Base-by-base conservation (phyloP, 2,329 filamentous ascomycete genomes). In the Diaporthe destruens region DNA sequence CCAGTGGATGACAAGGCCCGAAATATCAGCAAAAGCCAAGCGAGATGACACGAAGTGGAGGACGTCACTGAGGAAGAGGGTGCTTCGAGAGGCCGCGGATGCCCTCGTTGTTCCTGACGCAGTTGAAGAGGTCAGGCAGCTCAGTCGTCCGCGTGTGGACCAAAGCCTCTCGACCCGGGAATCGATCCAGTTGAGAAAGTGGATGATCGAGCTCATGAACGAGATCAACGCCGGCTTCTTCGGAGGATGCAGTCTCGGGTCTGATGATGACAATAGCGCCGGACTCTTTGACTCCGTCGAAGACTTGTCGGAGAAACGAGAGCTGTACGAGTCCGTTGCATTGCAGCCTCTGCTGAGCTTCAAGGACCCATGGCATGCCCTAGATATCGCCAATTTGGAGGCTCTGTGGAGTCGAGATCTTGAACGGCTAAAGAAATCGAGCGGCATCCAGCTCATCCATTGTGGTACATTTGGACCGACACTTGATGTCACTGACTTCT, bases 11-110 rank as follows among this genome's bases (percentile, higher is more conserved):
- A 29, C 20, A 32, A 61, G 36, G 36, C 32, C 49, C 20, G 54
- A 51, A 32, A n/a, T 7, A 18, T 20, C 16, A 8, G 16, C n/a
- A 18, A 49, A 71, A 81, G 80, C 69, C 81, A 78, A 34, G 16
- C 69, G 72, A 59, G 34, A 44, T 25, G 72, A 56, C 14, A 51
- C 44, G 9, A 44, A 49, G 51, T 55, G 66, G 34, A 51, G n/a
- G 32, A 66, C 32, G 9, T 67, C 57, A 18, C 36, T 74, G n/a
- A 49, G 72, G 8, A 65, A 51, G 20, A 74, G 39, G 49, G 44
- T 49, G 8, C 16, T 75, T 32, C 74, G 63, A 59, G 56, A 71
- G n/a, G 47, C 25, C 29, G 65, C 67, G 49, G 23, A 68, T 36
- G 69, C 61, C 14, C 69, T 75, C 12, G 53, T 74, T 14, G 49